A percentile compares a stretch with the other conserved stretches of the same genome.
These are phyloP conservation scores for Russula sp. DNA, from an alignment of 768 basidiomycete species.

Conservation along the genomic window DNA sequence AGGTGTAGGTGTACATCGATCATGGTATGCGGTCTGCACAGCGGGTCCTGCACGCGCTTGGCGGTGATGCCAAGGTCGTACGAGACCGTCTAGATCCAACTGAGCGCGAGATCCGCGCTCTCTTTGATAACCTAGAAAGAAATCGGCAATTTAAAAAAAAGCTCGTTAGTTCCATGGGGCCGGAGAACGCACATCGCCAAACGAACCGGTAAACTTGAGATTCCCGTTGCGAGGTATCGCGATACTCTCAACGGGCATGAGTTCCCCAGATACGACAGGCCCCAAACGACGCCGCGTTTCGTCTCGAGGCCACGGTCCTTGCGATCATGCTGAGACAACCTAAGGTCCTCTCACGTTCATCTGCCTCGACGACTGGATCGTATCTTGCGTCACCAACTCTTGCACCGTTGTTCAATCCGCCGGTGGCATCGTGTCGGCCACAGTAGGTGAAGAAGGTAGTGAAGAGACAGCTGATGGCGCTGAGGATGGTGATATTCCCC, in stretches of 20 bases:
- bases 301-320: slow-evolving; percentile 73
- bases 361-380: slow-evolving; percentile 55
- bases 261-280: slow-evolving; percentile 82
- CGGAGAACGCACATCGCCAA: slow-evolving; percentile 63
- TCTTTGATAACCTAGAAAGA: slow-evolving; percentile 60
- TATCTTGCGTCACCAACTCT: slow-evolving; percentile 40
- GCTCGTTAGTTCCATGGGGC: not conserved
- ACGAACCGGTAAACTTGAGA: slow-evolving; percentile 75
- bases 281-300: slow-evolving; percentile 74
- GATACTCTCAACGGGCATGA: slow-evolving; percentile 81
- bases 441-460: not conserved
- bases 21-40: slow-evolving; percentile 59
- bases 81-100: slow-evolving; percentile 87
- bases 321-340: slow-evolving; percentile 73
- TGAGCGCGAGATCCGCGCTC: slow-evolving; percentile 86
- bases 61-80: slow-evolving; percentile 77
- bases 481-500: slow-evolving; percentile 30
- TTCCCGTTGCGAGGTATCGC: slow-evolving; percentile 73
- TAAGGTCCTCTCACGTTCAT: slow-evolving; percentile 79
- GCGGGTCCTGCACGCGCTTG: slow-evolving; percentile 63
- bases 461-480: slow-evolving; percentile 16
- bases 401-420: not conserved
- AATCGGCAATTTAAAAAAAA: too few species aligned
- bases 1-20: slow-evolving; percentile 90
- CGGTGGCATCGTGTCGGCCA: not conserved